phyloP scores from a whole-genome alignment of 768 basidiomycete genomes.

The Suillus occidentalis region DNA sequence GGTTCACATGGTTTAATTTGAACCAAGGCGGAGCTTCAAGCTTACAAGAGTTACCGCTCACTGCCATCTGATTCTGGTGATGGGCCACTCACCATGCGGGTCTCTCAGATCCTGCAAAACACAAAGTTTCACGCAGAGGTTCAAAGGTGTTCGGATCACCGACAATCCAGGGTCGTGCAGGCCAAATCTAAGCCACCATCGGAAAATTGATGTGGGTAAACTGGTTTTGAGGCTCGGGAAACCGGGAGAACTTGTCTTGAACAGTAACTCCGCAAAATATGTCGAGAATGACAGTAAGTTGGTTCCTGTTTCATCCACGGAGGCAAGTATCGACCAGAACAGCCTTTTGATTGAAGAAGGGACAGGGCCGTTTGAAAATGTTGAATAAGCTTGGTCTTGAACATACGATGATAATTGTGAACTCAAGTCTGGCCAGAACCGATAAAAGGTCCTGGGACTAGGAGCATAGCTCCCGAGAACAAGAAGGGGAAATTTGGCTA shows the following conservation, averaged over 20 bases:
- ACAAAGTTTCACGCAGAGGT: not conserved
- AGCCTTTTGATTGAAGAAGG: not conserved
- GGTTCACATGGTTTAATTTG: not conserved
- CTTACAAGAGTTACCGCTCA: conserved; percentile 1
- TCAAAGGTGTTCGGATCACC: not conserved
- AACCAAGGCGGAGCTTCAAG: not conserved
- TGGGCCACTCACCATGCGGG: not conserved
- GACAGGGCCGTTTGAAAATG: not conserved
- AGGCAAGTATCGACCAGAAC: not conserved
- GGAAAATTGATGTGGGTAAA: not conserved
- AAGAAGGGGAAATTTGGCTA: not conserved
- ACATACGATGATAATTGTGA: not conserved
- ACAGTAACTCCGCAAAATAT: not conserved
- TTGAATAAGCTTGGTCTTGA: not conserved
- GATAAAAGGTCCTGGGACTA: not conserved
- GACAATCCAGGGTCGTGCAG: not conserved
- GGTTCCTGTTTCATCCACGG: not conserved
- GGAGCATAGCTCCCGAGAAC: not conserved
- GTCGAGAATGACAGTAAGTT: not conserved
- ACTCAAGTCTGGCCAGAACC: not conserved
- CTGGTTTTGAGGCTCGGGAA: not conserved
- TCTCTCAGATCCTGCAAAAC: not conserved
- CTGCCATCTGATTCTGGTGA: not conserved
- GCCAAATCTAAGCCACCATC: not conserved
- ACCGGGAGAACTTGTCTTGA: not conserved